Conservation (phyloP, 345 rosid species). For the Salix koriyanagi region DNA sequence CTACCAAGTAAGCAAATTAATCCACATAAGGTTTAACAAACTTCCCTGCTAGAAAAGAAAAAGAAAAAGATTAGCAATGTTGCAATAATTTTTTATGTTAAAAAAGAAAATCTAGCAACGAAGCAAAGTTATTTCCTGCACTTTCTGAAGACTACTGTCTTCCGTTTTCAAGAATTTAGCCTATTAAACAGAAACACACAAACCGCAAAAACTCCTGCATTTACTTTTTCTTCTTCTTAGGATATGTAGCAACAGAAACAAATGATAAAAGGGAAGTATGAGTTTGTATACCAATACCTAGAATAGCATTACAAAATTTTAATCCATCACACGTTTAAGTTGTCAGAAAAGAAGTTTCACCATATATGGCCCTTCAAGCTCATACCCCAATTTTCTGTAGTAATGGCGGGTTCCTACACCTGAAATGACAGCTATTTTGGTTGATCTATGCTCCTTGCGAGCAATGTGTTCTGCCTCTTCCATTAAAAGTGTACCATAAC, state of each 20-base stretch:
- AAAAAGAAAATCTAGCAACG: background rate
- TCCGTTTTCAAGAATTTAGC: background rate
- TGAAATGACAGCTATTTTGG: constrained; percentile 81
- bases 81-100: too few relatives aligned
- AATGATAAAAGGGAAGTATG: background rate
- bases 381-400: constrained; percentile 85
- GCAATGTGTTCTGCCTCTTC: constrained; percentile 96
- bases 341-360: constrained; percentile 58
- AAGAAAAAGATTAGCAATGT: too few relatives aligned
- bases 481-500: constrained; percentile 95
- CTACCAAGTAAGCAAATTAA: too few relatives aligned
- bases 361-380: constrained; percentile 97
- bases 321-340: background rate
- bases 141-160: background rate
- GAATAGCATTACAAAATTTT: constrained; percentile 12
- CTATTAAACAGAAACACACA: too few relatives aligned
- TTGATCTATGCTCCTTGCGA: constrained; percentile 71
- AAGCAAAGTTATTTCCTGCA: background rate
- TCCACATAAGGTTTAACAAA: too few relatives aligned
- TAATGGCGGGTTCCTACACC: constrained; percentile 98
- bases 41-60: too few relatives aligned
- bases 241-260: background rate
- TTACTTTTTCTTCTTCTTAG: background rate
- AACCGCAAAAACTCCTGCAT: background rate
- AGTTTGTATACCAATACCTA: background rate